Conservation (phyloP, 495 filamentous ascomycete genomes). For the Bryoglossum gracile region DNA sequence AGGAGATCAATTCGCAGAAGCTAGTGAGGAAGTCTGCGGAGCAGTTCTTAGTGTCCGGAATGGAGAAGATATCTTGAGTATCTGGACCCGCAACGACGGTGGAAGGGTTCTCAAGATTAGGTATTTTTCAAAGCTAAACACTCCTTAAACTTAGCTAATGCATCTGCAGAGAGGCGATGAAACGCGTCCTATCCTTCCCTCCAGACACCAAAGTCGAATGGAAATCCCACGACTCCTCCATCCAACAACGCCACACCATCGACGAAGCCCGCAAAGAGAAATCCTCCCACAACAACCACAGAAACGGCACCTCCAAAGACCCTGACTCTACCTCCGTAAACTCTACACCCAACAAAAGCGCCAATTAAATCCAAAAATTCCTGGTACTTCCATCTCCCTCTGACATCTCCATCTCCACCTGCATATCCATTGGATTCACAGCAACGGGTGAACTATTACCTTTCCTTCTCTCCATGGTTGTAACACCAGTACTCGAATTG, state of each 20-base stretch:
- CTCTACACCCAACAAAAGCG: too few species aligned
- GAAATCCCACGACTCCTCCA: conserved; percentile 83
- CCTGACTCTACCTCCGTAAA: conserved; percentile 18
- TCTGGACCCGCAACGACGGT: conserved; percentile 91
- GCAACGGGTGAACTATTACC: too few species aligned
- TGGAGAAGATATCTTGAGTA: conserved; percentile 93
- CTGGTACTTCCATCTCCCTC: too few species aligned
- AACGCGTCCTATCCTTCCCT: conserved; percentile 77
- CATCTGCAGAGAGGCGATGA: conserved; percentile 74
- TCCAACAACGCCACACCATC: conserved; percentile 71
- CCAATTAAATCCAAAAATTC: too few species aligned
- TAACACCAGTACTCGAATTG: too few species aligned
- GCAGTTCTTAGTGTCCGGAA: conserved; percentile 88
- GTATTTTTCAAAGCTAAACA: conserved; percentile 37
- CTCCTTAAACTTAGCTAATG: conserved; percentile 2
- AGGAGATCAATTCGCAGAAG: conserved; percentile 92
- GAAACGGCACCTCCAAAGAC: conserved; percentile 31
- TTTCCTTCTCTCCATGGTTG: too few species aligned
- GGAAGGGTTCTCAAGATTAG: conserved; percentile 94
- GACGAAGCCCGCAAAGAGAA: conserved; percentile 80
- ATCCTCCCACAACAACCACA: conserved; percentile 34
- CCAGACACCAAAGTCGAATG: conserved; percentile 84
- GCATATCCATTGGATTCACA: too few species aligned
- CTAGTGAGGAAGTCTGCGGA: conserved; percentile 89
- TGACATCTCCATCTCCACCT: too few species aligned